Evolutionary conservation across 2,329 filamentous ascomycete species (phyloP), one percentile per base, ranked within the genome.

Genomic region (Trichoderma sp.): DNA sequence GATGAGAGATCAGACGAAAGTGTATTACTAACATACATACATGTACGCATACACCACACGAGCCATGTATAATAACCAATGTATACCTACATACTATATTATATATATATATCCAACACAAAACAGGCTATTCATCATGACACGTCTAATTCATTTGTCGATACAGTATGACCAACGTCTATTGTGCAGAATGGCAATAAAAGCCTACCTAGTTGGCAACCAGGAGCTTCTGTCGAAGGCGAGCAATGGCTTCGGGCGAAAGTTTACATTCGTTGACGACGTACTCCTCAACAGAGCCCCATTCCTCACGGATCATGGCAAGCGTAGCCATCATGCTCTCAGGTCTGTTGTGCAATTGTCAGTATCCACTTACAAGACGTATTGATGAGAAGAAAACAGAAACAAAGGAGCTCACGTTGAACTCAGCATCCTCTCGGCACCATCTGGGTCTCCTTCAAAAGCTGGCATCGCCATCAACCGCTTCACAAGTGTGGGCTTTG

Each of bases 211-310:
- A 79, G 5, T 53, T 58, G 30, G 18, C 11, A 6, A 82, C 81
- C 4, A 84, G 79, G 73, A 90, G 76, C 77, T 87, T 89, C 64
- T 78, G 82, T 66, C 82, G 84, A 63, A 92, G 79, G 72, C 78
- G 82, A 73, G 83, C 83, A 70, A 93, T 83, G 73, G 89, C 86
- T 6, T 83, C 84, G 39, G 85, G 83, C 1, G 83, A 85, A 43
- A 94, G 78, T 14, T 89, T 85, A 76, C 90, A 90, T 36, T 87
- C 80, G 15, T 87, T 82, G 70, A 83, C 81, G 74, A 93, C 82
- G 80, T 93, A 94, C 15, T 81, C 81, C 78, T 93, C 90, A 3
- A 88, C 85, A 3, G 90, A 87, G 3, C 90, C 91, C 81, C 89
- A 92, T 73, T 86, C 84, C 32, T 83, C 80, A 62, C 87, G 83